Percentiles rank a stretch among this genome's conserved stretches.
Conservation (phyloP, 2,329 filamentous ascomycete genomes). For the Incumbomyces delicatus region DNA sequence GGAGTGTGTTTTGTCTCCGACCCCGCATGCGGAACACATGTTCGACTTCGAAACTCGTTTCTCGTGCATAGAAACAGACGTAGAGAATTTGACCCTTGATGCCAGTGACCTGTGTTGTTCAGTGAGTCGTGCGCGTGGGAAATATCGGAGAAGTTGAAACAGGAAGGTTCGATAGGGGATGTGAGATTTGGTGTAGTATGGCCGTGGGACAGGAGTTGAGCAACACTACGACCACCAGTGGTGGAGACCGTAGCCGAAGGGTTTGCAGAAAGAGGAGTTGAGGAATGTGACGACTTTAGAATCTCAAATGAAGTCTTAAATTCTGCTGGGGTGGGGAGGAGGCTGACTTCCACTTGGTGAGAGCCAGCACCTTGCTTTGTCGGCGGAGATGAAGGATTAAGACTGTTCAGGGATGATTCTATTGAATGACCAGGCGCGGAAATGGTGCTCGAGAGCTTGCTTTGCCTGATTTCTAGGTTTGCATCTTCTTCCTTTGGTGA, state of each 20-base stretch:
- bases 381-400: no score
- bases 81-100: slow-evolving; percentile 31
- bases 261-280: no score
- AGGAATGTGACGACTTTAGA: no score
- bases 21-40: background rate
- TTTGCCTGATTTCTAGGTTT: no score
- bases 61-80: slow-evolving; percentile 28
- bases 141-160: slow-evolving; percentile 15
- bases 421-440: no score
- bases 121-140: slow-evolving; percentile 11
- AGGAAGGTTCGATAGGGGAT: slow-evolving; percentile 22
- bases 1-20: background rate
- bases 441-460: no score
- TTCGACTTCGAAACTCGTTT: slow-evolving; percentile 7
- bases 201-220: slow-evolving; percentile 25
- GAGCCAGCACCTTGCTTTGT: no score
- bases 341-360: no score
- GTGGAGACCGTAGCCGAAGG: background rate
- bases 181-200: slow-evolving; percentile 26
- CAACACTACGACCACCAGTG: slow-evolving; percentile 21
- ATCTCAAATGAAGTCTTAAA: no score
- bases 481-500: no score
- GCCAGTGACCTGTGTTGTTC: slow-evolving; percentile 25
- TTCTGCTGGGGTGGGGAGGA: no score
- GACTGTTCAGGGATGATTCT: no score